Evolutionary conservation across 257 asterid genomes (phyloP), one percentile per base, ranked within the genome.

Genomic region (Gentiana dahurica): DNA sequence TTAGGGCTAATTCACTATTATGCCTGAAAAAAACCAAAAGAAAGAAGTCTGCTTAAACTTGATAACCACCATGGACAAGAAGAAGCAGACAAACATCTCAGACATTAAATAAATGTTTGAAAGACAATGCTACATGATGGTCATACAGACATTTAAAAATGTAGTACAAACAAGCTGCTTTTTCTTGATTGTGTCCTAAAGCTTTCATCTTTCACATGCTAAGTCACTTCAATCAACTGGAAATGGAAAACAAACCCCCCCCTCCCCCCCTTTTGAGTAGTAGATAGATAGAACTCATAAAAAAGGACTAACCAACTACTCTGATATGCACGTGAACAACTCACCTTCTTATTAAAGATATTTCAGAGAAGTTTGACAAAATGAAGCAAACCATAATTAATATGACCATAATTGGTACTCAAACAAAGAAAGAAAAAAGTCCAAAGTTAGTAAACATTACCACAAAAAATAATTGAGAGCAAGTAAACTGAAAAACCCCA

Each of bases 1-100:
- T 58, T 65, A 54, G 61, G 67, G 36, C 68, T 45, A 65, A 36
- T 12, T 44, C 1, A 41, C 46, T 5, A 35, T 47, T 24, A 50
- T 33, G 39, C 36, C 73, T 59, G 36, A 53, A 59, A 33, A 51
- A 66, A 59, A 47, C 54, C 34, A 46, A 67, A 61, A 59, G 6
- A 48, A 41, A 47, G 46, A 58, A 36, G 34, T 12, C 12, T 39
- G 10, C 50, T 12, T 47, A 49, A 54, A 61, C 36, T 54, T 51
- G 53, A 15, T 34, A 48, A 64, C 1, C 33, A 37, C 55, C 62
- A 53, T 36, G 43, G 5, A 54, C n/a, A 34, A 46, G 39, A 38
- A 52, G 13, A 8, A 52, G 15, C 45, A 36, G 15, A 56, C 12
- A 36, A 45, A 54, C 24, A 8, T 3, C 13, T 12, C 8, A 35